Base-by-base conservation (phyloP, 306 rosid genomes). In the Phaseolus lunatus region DNA sequence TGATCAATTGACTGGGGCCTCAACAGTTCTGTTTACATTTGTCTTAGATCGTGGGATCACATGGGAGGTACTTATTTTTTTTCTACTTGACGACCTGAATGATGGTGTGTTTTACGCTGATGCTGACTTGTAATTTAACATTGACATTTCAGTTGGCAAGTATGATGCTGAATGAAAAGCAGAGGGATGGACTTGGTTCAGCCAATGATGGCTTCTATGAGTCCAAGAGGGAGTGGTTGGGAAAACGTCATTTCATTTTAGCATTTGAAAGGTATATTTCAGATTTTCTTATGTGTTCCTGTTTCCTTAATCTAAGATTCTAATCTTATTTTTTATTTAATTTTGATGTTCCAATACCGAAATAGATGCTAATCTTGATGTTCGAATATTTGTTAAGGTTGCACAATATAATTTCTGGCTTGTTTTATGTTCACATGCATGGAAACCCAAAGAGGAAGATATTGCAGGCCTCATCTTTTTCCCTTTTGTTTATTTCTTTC, bases 151-250 rank as follows among this genome's bases (percentile, higher is more conserved):
- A 95, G 99, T 80, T 84, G 54, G 97, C 97, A 22, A 92, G 85
- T 72, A 86, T 81, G 83, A 85, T 90, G 87, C 90, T 95, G 76
- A 90, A 88, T 70, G 99, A 91, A 69, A 95, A 91, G 86, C 91
- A 89, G 80, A 91, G 84, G 89, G 99, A 95, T 72, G 90, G 96
- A 69, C 94, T 83, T 73, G 88, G 90, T 74, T 95, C 94, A 70
- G 64, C 90, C 81, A 82, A 88, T 85, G 98, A 95, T 85, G 97
- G 97, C 62, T 95, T 95, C 86, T 95, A 95, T 73, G 99, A 95
- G 81, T 95, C 99, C 71, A 95, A 75, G 83, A 85, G 97, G 90
- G 97, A 95, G 74, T 95, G 99, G 99, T 70, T 92, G 84, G 97
- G 99, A 56, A 90, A 87, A 81, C 92, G 92, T 41, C 99, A 95